Conservation (phyloP, 2,329 filamentous ascomycete genomes). For the Fusarium sp. region DNA sequence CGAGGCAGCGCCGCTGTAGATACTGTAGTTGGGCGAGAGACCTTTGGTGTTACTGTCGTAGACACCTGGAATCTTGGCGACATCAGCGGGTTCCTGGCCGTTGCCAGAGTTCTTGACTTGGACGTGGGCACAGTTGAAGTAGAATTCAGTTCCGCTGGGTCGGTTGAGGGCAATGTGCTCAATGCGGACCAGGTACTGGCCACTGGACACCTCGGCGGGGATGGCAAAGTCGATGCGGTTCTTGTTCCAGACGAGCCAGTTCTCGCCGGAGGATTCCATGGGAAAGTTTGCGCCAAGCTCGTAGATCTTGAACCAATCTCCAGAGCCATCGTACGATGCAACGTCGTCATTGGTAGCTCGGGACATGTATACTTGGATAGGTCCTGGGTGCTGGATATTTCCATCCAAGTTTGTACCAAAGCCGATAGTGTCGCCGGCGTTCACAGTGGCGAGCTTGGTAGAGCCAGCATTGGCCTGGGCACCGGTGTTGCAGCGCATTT, state of each 20-base stretch:
- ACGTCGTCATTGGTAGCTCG: conserved; percentile 13
- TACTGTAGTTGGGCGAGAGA: conserved; percentile 16
- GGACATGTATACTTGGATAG: conserved; percentile 22
- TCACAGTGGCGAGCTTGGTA: conserved; percentile 5
- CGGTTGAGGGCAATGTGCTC: conserved; percentile 18
- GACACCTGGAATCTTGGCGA: conserved; percentile 18
- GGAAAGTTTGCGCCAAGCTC: conserved; percentile 17
- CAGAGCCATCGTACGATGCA: conserved; percentile 13
- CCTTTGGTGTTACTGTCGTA: conserved; percentile 11
- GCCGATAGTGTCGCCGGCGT: conserved; percentile 1
- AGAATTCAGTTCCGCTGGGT: conserved; percentile 16
- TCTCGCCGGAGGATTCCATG: conserved; percentile 6
- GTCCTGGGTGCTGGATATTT: conserved; percentile 12
- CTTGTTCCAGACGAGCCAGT: conserved; percentile 15
- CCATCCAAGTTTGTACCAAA: conserved; percentile 1
- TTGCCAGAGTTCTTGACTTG: conserved; percentile 13
- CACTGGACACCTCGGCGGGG: conserved; percentile 9
- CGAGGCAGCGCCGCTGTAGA: conserved; percentile 10
- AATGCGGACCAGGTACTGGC: conserved; percentile 19
- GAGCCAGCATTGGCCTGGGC: conserved; percentile 14
- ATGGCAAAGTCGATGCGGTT: conserved; percentile 16
- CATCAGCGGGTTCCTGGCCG: conserved; percentile 1
- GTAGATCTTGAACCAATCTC: conserved; percentile 24
- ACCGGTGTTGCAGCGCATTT: conserved; percentile 18
- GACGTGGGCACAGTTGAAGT: conserved; percentile 22